These are phyloP conservation scores for Exsudoporus floridanus DNA, from an alignment of 1,284 basidiomycete genomes.

Conservation along the genomic window DNA sequence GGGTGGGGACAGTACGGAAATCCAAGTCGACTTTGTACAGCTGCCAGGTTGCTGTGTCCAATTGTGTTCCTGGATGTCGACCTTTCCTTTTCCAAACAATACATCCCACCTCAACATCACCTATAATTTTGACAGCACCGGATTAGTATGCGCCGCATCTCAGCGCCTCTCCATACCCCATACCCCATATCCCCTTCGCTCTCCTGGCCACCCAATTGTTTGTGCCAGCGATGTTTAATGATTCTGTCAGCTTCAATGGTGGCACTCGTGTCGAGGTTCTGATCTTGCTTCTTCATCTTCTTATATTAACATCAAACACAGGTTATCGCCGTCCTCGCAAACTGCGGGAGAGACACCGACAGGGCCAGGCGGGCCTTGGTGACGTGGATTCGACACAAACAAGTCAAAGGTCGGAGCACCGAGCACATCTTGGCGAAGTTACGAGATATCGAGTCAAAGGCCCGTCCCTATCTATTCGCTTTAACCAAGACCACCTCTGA, in stretches of 20 bases:
- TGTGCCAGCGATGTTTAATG: conserved; percentile 26
- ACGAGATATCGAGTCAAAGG: conserved; percentile 33
- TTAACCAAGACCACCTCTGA: conserved; percentile 6
- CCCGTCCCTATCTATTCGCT: conserved; percentile 5
- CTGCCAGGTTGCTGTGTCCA: conserved; percentile 17
- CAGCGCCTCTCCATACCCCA: not conserved
- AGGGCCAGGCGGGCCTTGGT: conserved; percentile 32
- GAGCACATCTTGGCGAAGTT: conserved; percentile 34
- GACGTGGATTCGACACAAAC: conserved; percentile 33
- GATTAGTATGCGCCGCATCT: not conserved
- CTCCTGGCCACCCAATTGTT: not conserved
- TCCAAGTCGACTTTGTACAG: conserved; percentile 5
- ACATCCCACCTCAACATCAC: not conserved
- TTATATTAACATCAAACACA: conserved; percentile 9
- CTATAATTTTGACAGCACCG: conserved; percentile 12
- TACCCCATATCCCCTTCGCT: not conserved
- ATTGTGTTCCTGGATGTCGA: conserved; percentile 18
- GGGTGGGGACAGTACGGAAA: conserved; percentile 3
- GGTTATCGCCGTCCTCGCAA: conserved; percentile 36
- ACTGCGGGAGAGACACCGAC: conserved; percentile 32
- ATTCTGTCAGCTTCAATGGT: conserved; percentile 31
- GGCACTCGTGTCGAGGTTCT: conserved; percentile 33
- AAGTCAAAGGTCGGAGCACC: conserved; percentile 29
- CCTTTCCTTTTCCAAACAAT: conserved; percentile 14
- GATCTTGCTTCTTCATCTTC: not conserved